Base-by-base conservation (phyloP, 2,329 filamentous ascomycete genomes). In the Teratosphaeria viscida region DNA sequence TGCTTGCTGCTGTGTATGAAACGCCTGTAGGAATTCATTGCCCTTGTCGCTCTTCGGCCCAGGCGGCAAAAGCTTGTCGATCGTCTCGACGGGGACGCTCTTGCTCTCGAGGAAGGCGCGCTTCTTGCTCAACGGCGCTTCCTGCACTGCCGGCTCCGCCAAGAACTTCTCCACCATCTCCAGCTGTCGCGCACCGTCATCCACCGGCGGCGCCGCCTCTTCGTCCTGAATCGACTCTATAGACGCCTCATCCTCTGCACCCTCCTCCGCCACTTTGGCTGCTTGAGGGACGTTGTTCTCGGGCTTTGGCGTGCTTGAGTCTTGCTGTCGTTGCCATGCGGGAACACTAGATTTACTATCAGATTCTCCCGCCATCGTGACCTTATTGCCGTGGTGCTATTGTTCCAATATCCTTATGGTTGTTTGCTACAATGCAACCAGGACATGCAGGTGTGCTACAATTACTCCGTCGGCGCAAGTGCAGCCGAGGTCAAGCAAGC, bases 91-190 rank as follows among this genome's bases (percentile, higher is more conserved):
- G 3, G 75, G 76, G 7, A 96, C 76, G 3, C 89, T 89, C 72
- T 96, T 96, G 56, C 83, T 83, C 68, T 85, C 81, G 1, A 96
- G 76, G 66, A 96, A 96, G 7, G 82, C 81, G 23, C 82, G 78
- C 76, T 95, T 95, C 73, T 85, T 86, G 59, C 89, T 86, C 53
- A 80, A 79, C 0, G 87, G 79, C 37, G 87, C 84, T 72, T 86
- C 77, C 60, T 82, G 84, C 60, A 96, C 88, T 23, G 81, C 79
- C 7, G 88, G 84, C 61, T 95, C 87, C 56, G 88, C 78, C 3
- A 96, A 81, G 70, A 96, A 96, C 57, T 79, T 82, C 52, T 82
- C 80, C 32, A 91, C 90, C 69, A 90, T 84, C 16, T 90, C 84
- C 39, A 89, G 68, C 39, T 75, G 57, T 12, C 65, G 58, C 54